Conservation (phyloP, 768 basidiomycete species). For the Psilocybe cyanescens region DNA sequence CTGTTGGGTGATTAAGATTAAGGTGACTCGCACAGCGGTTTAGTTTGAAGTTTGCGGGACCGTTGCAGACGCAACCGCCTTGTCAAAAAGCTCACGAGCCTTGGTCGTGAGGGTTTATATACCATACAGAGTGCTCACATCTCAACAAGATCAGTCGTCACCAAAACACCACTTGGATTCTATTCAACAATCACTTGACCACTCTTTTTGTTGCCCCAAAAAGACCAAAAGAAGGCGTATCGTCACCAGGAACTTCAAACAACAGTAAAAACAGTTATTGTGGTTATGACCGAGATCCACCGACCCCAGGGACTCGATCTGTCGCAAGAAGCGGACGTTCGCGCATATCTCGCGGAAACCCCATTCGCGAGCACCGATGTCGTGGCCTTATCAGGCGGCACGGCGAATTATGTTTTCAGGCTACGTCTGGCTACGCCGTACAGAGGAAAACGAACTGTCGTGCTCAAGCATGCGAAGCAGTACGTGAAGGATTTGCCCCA, state of each 20-base stretch:
- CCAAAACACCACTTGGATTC: background rate
- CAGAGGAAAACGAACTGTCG: slow-evolving; percentile 46
- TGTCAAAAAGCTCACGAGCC: background rate
- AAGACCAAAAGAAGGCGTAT: too few relatives aligned
- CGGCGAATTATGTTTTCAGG: slow-evolving; percentile 61
- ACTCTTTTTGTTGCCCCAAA: too few relatives aligned
- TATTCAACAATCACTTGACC: background rate
- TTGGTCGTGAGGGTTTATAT: background rate
- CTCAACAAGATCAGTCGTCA: background rate
- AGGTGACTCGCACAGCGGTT: too few relatives aligned
- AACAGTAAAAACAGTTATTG: background rate
- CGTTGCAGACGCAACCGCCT: background rate
- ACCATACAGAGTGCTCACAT: background rate
- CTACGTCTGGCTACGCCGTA: slow-evolving; percentile 44
- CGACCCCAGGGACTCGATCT: slow-evolving; percentile 26
- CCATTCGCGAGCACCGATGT: slow-evolving; percentile 48
- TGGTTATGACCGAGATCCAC: slow-evolving; percentile 2
- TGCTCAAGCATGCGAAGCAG: slow-evolving; percentile 62
- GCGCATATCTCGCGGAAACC: slow-evolving; percentile 49
- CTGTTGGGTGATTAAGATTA: too few relatives aligned
- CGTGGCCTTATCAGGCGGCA: slow-evolving; percentile 52
- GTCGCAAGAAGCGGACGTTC: slow-evolving; percentile 35
- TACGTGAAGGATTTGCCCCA: slow-evolving; percentile 34
- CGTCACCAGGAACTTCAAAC: background rate
- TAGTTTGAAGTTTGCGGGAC: background rate